Evolutionary conservation across 139 green algal species (phyloP), one percentile per base, ranked within the genome.

Genomic region (Picochlorum sp.): DNA sequence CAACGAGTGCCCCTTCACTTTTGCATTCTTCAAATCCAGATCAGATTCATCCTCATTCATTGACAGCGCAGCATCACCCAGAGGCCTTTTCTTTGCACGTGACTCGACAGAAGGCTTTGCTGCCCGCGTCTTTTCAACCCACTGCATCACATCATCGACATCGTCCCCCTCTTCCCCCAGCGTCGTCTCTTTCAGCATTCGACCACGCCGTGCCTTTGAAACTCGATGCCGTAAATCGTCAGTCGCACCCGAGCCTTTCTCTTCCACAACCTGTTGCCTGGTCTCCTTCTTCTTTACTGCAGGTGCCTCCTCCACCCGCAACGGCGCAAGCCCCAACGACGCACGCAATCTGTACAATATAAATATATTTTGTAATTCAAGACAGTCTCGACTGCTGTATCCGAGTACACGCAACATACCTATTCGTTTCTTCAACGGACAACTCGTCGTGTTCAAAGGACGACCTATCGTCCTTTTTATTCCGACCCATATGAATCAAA

Each of bases 301-400:
- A 56, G 52, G 20, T 52, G 61, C 21, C 3, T 54, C 32, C 52
- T 75, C 69, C 52, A 62, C 54, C 10, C 50, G 55, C 23, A 93
- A 69, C 1, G 86, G 86, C 70, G 87, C 85, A 4, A 93, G 59
- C 14, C 86, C 86, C 21, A 93, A 57, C 1, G 78, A 84, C 0
- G 76, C 70, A 49, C 86, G 79, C 20, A 93, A 62, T 68, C 70
- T 88, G 78, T 10, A 24, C 47, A 21, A 21, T 20, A 21, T 54
- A 1, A 54, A 41, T 14, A 41, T 11, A 14, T 11, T 14, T 1
- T 41, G 8, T 11, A 14, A 13, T 41, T 41, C 34, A 41, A 41
- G 8, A 11, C 34, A 41, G 7, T 41, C 7, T 13, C 8, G 8
- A 0, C 7, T 4, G 34, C 34, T 41, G 34, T 41, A 41, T 11